These are phyloP conservation scores for Gossypium gossypioides DNA, from an alignment of 441 rosid species.

Conservation along the genomic window DNA sequence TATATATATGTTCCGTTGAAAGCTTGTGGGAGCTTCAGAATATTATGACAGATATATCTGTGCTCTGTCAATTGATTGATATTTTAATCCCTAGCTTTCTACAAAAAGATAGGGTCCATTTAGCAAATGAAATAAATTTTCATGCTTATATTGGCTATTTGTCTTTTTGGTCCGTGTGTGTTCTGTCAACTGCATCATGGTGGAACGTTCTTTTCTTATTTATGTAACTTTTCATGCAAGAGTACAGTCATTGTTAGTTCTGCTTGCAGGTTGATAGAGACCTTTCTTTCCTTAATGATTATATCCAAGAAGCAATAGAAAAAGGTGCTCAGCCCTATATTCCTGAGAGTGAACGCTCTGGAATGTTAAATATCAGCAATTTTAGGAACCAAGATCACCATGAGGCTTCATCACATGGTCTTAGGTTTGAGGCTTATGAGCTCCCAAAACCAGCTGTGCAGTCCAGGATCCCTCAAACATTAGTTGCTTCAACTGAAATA, in stretches of 20 bases:
- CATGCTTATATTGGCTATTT: background rate
- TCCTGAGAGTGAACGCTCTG: conserved; percentile 66
- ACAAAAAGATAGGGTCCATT: background rate
- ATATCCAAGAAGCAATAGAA: conserved; percentile 59
- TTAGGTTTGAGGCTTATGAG: conserved; percentile 91
- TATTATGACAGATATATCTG: background rate
- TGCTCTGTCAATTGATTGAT: background rate
- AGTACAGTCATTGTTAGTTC: conserved; percentile 11
- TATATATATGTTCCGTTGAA: background rate
- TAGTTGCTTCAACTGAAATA: conserved; percentile 50
- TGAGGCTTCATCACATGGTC: conserved; percentile 59
- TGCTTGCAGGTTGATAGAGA: conserved; percentile 70
- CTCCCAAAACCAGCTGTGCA: conserved; percentile 57
- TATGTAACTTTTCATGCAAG: background rate
- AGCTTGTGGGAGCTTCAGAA: background rate
- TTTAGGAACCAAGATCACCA: conserved; percentile 51
- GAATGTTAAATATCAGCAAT: conserved; percentile 34
- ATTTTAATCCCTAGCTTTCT: background rate
- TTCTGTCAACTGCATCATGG: background rate
- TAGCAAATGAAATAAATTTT: background rate
- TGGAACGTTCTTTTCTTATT: background rate
- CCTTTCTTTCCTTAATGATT: conserved; percentile 66
- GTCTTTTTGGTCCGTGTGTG: background rate
- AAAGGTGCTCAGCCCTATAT: conserved; percentile 79
- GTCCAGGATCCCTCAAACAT: conserved; percentile 34